These are phyloP conservation scores for Sclerotinia glacialis DNA, from an alignment of 2,329 filamentous ascomycete genomes.

Conservation along the genomic window DNA sequence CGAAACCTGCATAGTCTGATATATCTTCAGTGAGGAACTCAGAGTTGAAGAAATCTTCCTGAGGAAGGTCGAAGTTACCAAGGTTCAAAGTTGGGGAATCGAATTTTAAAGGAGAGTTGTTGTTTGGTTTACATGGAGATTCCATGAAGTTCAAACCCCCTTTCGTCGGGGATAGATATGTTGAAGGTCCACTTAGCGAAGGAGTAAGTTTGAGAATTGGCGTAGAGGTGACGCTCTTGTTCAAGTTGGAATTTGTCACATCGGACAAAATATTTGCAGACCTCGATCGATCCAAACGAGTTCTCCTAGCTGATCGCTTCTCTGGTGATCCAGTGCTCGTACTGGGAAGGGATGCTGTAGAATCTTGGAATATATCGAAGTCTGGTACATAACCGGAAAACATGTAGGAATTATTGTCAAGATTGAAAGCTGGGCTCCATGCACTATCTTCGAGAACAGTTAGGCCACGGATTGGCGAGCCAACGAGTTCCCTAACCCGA, in stretches of 20 bases:
- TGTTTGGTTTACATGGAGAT: slow-evolving; percentile 53
- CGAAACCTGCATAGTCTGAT: slow-evolving; percentile 59
- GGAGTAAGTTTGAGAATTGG: slow-evolving; percentile 51
- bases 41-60: slow-evolving; percentile 53
- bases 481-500: slow-evolving; percentile 75
- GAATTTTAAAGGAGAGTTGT: slow-evolving; percentile 33
- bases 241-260: slow-evolving; percentile 46
- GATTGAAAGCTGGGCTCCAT: slow-evolving; percentile 66
- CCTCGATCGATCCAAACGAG: slow-evolving; percentile 60
- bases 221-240: slow-evolving; percentile 51
- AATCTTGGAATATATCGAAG: slow-evolving; percentile 61
- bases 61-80: slow-evolving; percentile 32
- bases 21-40: slow-evolving; percentile 59
- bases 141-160: slow-evolving; percentile 45
- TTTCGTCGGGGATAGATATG: slow-evolving; percentile 57
- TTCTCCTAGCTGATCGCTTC: slow-evolving; percentile 59
- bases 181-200: slow-evolving; percentile 34
- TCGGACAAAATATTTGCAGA: slow-evolving; percentile 62
- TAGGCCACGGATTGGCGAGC: slow-evolving; percentile 65
- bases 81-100: slow-evolving; percentile 30
- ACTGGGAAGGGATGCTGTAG: slow-evolving; percentile 42
- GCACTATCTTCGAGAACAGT: slow-evolving; percentile 52
- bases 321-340: slow-evolving; percentile 61
- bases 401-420: slow-evolving; percentile 55
- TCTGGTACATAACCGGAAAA: slow-evolving; percentile 50